Evolutionary conservation across 371 early-diverging fungal species (phyloP).

Genomic region (Mortierella sp.): DNA sequence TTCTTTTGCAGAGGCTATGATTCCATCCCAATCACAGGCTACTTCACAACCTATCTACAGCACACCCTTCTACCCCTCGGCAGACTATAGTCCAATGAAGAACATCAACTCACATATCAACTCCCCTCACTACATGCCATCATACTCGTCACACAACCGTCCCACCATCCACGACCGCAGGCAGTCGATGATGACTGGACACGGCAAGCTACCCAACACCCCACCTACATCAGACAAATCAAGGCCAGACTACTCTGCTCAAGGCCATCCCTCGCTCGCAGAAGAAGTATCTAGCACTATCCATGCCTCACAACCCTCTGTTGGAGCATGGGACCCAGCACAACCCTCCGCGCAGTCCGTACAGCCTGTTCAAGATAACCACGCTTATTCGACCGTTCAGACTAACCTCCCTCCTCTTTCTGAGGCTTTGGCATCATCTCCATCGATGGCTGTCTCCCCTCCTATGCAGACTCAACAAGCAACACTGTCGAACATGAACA

Average conservation of each 20-base stretch:
- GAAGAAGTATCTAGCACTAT: slow-evolving; percentile 6
- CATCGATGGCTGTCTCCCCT: slow-evolving; percentile 28
- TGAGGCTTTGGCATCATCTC: slow-evolving; percentile 28
- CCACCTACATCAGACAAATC: slow-evolving; percentile 22
- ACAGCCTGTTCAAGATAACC: slow-evolving; percentile 13
- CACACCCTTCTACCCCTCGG: slow-evolving; percentile 23
- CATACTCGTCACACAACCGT: slow-evolving; percentile 30
- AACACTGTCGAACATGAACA: slow-evolving; percentile 14
- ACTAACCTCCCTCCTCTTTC: slow-evolving; percentile 38
- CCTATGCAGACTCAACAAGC: slow-evolving; percentile 31
- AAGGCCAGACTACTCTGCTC: slow-evolving; percentile 24
- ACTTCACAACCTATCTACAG: slow-evolving; percentile 19
- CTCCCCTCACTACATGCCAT: slow-evolving; percentile 34
- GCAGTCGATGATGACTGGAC: slow-evolving; percentile 34
- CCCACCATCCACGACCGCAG: slow-evolving; percentile 38
- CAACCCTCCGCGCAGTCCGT: slow-evolving; percentile 15
- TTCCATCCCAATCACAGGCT: slow-evolving; percentile 39
- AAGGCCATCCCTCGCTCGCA: slow-evolving; percentile 7
- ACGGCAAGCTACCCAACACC: slow-evolving; percentile 19
- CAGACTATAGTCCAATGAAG: slow-evolving; percentile 28
- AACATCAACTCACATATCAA: slow-evolving; percentile 21
- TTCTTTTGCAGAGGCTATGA: slow-evolving; percentile 22
- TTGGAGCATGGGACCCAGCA: slow-evolving; percentile 27
- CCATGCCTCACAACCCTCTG: slow-evolving; percentile 11
- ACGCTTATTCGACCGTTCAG: slow-evolving; percentile 19